Evolutionary conservation across 352 stramenopile species (phyloP).

Genomic region (Halophytophthora polymorphica): DNA sequence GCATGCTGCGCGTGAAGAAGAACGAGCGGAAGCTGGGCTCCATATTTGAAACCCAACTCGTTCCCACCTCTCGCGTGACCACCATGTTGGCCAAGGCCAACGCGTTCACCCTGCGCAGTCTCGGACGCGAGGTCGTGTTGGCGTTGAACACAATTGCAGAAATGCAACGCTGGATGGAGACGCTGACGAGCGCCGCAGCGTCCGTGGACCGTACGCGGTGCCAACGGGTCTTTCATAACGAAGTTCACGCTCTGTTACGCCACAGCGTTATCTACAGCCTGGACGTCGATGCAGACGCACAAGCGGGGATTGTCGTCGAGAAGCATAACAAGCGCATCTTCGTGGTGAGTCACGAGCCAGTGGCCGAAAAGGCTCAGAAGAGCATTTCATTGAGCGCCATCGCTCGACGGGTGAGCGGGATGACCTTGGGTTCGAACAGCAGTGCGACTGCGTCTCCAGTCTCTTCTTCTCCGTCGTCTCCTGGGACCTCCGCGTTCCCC

Average conservation of each 20-base stretch:
- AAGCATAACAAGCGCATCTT: constrained; percentile 62
- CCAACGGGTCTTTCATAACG: constrained; percentile 49
- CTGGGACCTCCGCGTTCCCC: constrained; percentile 1
- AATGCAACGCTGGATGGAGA: constrained; percentile 43
- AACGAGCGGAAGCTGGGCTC: constrained; percentile 53
- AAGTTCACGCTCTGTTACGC: constrained; percentile 38
- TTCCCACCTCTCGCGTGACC: constrained; percentile 45
- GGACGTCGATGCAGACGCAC: constrained; percentile 20
- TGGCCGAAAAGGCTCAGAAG: constrained; percentile 1
- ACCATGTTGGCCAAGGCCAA: constrained; percentile 50
- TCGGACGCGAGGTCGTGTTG: constrained; percentile 45
- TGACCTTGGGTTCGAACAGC: constrained; percentile 13
- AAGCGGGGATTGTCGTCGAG: constrained; percentile 44
- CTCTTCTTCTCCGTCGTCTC: constrained; percentile 7
- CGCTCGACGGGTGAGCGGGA: constrained; percentile 18
- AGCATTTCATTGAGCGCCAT: constrained; percentile 20
- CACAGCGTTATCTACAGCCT: constrained; percentile 56
- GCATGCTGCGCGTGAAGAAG: constrained; percentile 62
- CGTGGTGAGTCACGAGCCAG: constrained; percentile 48
- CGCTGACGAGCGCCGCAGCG: constrained; percentile 27
- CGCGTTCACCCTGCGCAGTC: constrained; percentile 48
- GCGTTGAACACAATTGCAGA: constrained; percentile 37
- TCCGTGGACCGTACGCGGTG: constrained; percentile 27
- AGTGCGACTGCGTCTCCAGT: constrained; percentile 1
- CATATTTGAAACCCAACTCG: constrained; percentile 46